Conservation (phyloP, 2,329 filamentous ascomycete species). For the Westerdykella sp. region DNA sequence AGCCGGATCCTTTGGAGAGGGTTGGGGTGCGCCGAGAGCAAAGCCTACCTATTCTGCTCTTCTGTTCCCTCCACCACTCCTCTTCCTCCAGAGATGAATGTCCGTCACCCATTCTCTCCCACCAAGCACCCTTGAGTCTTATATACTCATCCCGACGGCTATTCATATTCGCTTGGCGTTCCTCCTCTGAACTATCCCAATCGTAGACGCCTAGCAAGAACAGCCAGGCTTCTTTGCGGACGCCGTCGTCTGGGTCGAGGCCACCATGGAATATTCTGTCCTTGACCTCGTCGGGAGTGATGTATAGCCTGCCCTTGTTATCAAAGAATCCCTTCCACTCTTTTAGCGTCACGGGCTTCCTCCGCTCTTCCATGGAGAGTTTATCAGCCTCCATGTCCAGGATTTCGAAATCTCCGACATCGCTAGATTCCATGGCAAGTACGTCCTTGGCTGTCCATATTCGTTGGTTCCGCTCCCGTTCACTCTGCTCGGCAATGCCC, state of each 20-base stretch:
- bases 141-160: slow-evolving; percentile 90
- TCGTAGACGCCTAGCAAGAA: slow-evolving; percentile 87
- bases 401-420: slow-evolving; percentile 92
- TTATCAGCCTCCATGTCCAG: slow-evolving; percentile 70
- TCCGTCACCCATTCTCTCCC: slow-evolving; percentile 84
- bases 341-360: slow-evolving; percentile 68
- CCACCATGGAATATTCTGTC: slow-evolving; percentile 96
- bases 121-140: slow-evolving; percentile 89
- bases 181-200: slow-evolving; percentile 84
- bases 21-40: slow-evolving; percentile 7
- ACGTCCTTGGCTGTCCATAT: slow-evolving; percentile 94
- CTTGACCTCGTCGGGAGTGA: slow-evolving; percentile 89
- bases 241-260: slow-evolving; percentile 79
- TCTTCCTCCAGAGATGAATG: slow-evolving; percentile 72
- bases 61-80: slow-evolving; percentile 97
- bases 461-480: slow-evolving; percentile 73
- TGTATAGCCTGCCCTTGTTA: slow-evolving; percentile 63
- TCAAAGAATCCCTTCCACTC: slow-evolving; percentile 96
- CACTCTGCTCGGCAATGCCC: slow-evolving; percentile 96
- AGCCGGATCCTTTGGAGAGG: slow-evolving; percentile 23
- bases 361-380: slow-evolving; percentile 67
- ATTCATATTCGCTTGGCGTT: slow-evolving; percentile 75
- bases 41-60: slow-evolving; percentile 76
- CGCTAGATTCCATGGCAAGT: slow-evolving; percentile 87
- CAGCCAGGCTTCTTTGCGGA: slow-evolving; percentile 93